Conservation (phyloP, 108 stramenopile genomes). For the Pseudonitzschia pungens region DNA sequence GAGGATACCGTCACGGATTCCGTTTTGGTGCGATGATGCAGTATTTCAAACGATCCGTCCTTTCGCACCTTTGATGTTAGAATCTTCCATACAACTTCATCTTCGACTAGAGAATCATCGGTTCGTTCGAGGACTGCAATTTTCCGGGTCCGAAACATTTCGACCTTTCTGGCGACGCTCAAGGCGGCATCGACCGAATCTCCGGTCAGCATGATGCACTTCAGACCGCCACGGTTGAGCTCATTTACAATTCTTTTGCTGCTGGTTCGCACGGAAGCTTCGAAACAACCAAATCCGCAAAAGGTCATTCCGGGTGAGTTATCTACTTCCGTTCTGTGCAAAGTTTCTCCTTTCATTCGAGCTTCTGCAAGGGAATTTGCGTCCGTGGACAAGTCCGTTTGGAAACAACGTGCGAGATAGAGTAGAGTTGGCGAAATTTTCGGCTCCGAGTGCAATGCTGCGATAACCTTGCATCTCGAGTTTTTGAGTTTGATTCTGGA, state of each 20-base stretch:
- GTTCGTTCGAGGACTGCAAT: slow-evolving; percentile 42
- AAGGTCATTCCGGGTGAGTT: slow-evolving; percentile 24
- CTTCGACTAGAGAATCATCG: not conserved
- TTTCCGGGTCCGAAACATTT: slow-evolving; percentile 28
- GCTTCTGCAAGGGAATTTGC: not conserved
- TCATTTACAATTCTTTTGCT: slow-evolving; percentile 49
- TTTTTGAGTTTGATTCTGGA: slow-evolving; percentile 15
- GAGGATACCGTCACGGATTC: slow-evolving; percentile 10
- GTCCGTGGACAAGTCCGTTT: slow-evolving; percentile 32
- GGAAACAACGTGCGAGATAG: slow-evolving; percentile 39
- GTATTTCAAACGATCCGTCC: slow-evolving; percentile 18
- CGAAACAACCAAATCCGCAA: slow-evolving; percentile 60
- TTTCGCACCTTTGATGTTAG: slow-evolving; percentile 8
- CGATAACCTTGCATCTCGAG: slow-evolving; percentile 51
- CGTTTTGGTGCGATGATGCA: slow-evolving; percentile 15
- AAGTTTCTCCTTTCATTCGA: slow-evolving; percentile 20
- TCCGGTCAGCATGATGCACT: slow-evolving; percentile 62
- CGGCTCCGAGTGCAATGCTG: slow-evolving; percentile 45
- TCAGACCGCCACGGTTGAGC: slow-evolving; percentile 40
- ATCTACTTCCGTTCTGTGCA: slow-evolving; percentile 51
- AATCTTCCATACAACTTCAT: slow-evolving; percentile 2
- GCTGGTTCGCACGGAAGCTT: slow-evolving; percentile 54
- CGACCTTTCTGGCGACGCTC: slow-evolving; percentile 40
- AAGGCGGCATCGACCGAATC: slow-evolving; percentile 57
- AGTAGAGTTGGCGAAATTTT: slow-evolving; percentile 37